Percentiles rank a stretch among this genome's conserved stretches.
These are phyloP conservation scores for Candida verbasci DNA, from an alignment of 805 yeast genomes.

Conservation along the genomic window DNA sequence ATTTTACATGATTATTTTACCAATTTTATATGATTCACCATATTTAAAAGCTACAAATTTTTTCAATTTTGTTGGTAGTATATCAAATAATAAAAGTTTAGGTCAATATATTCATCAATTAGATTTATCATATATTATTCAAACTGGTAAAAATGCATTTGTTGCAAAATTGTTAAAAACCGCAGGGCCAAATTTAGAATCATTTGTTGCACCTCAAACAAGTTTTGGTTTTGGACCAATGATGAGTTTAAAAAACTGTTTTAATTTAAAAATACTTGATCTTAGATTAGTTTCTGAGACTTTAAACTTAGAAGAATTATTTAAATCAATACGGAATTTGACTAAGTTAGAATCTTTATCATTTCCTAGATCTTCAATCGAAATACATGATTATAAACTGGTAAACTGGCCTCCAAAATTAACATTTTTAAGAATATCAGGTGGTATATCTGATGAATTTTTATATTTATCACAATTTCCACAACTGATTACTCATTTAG, in stretches of 20 bases:
- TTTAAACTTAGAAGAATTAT: conserved; percentile 75
- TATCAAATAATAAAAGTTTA: conserved; percentile 44
- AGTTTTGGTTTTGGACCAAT: conserved; percentile 91
- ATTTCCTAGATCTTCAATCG: conserved; percentile 84
- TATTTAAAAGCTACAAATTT: conserved; percentile 63
- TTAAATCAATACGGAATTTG: conserved; percentile 64
- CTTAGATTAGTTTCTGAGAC: conserved; percentile 57
- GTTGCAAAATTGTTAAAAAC: conserved; percentile 80
- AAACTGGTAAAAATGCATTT: conserved; percentile 86
- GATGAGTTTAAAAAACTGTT: conserved; percentile 73
- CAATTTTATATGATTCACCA: conserved; percentile 64
- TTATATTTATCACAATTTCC: conserved; percentile 72
- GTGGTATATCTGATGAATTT: conserved; percentile 85
- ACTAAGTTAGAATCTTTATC: conserved; percentile 66
- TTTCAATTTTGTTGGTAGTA: conserved; percentile 63
- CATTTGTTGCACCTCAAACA: conserved; percentile 88
- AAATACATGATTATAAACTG: conserved; percentile 53
- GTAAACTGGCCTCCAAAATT: conserved; percentile 76
- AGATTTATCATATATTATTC: conserved; percentile 77
- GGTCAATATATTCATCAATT: conserved; percentile 61
- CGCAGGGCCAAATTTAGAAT: conserved; percentile 59
- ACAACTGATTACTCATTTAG: conserved; percentile 59
- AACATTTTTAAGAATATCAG: conserved; percentile 71
- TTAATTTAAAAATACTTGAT: conserved; percentile 6
- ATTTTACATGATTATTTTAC: conserved; percentile 59